Evolutionary conservation across 805 yeast genomes (phyloP).

Genomic region (Hanseniaspora clermontiae): DNA sequence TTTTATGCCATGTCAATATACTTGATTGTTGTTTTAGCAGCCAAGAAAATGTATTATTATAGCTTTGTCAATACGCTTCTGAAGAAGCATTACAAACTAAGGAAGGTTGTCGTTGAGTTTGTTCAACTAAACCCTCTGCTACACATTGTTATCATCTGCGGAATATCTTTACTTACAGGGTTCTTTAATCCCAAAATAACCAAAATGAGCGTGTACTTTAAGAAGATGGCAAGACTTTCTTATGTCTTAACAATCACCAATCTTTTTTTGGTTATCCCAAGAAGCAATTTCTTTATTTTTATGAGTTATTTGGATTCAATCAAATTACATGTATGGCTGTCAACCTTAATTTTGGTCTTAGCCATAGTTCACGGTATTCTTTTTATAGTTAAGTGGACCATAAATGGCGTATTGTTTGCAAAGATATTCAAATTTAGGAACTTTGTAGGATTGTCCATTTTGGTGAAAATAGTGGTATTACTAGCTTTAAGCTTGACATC

Average conservation of each 20-base stretch:
- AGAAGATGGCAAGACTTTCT: slow-evolving; percentile 51
- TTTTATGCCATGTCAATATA: slow-evolving; percentile 34
- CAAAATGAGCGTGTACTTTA: slow-evolving; percentile 28
- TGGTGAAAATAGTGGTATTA: slow-evolving; percentile 29
- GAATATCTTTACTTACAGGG: slow-evolving; percentile 26
- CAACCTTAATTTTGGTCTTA: slow-evolving; percentile 40
- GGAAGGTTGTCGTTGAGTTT: slow-evolving; percentile 27
- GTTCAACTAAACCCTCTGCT: slow-evolving; percentile 26
- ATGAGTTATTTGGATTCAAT: slow-evolving; percentile 40
- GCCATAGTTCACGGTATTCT: slow-evolving; percentile 42
- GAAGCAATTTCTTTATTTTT: slow-evolving; percentile 34
- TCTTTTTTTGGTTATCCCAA: slow-evolving; percentile 46
- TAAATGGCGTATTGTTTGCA: slow-evolving; percentile 27
- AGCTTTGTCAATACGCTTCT: slow-evolving; percentile 19
- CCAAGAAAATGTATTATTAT: not conserved
- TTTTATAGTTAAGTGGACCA: slow-evolving; percentile 38
- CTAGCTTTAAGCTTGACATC: slow-evolving; percentile 35
- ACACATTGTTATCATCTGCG: slow-evolving; percentile 28
- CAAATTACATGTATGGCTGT: slow-evolving; percentile 58
- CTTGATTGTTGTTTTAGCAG: slow-evolving; percentile 25
- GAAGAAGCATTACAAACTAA: slow-evolving; percentile 25
- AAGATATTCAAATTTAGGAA: slow-evolving; percentile 30
- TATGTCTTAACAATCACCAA: slow-evolving; percentile 48
- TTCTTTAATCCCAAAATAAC: slow-evolving; percentile 26
- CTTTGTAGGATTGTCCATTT: slow-evolving; percentile 40